Evolutionary conservation across 164 flowering plant species (phyloP), one percentile per base, ranked within the genome.

Genomic region (Dillenia turbinata): DNA sequence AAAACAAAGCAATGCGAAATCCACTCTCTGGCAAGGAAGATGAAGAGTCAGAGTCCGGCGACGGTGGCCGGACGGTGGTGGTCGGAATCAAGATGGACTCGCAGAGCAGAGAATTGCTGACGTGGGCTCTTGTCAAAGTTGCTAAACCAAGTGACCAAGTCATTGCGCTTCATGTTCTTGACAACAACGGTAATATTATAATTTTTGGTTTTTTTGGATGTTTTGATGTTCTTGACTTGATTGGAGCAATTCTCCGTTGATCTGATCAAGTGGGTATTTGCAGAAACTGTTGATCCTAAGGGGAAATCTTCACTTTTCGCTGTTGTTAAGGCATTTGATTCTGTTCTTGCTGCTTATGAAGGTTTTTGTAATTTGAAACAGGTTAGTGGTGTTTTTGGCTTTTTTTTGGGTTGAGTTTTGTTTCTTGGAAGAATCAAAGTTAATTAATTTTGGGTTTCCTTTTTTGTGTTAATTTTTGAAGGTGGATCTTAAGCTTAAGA

Each of bases 361-460:
- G 97, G 97, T 9, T 95, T 91, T 77, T 95, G 99, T 81, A 88
- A 85, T 71, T 78, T 91, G 73, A 95, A 91, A 67, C 97, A 95
- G 94, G 99, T 91, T 57, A 14, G 45, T 14, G 12, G 5, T n/a
- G 13, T 16, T 22, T 22, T 8, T 33, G 40, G 40, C 40, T 4
- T 33, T 33, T 26, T 6, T 33, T 33, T 33, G 5, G 5, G 6
- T 33, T 6, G 40, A 6, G 40, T 4, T 33, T 33, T 33, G 0
- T 33, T 33, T 33, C 40, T 33, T 4, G 40, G 40, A 33, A 33
- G 40, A 33, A 33, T 33, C 7, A 33, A 33, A 33, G 10, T 66
- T 10, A 44, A 26, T 56, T 11, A 10, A 9, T 54, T 46, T 22
- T 0, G 16, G 14, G 46, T 43, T 24, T 10, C 44, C 13, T 19